A percentile compares a stretch with the other conserved stretches of the same genome.
phyloP scores from a whole-genome alignment of 176 grass and related monocot genomes.

The Cymbopogon citratus region DNA sequence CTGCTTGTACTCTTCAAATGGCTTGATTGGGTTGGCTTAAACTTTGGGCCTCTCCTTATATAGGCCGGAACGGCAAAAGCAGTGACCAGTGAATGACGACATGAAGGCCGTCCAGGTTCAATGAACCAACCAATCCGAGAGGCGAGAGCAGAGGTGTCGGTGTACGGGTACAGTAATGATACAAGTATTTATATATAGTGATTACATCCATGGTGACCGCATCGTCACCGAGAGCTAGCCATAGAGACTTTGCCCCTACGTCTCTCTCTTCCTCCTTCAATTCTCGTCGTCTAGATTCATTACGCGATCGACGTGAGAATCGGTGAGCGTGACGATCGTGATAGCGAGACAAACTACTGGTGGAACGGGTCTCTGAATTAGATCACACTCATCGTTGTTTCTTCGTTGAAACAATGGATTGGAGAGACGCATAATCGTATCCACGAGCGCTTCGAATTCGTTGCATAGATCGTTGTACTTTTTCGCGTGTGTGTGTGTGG shows the following conservation, averaged over 20 bases:
- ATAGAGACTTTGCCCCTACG: background rate
- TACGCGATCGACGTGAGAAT: background rate
- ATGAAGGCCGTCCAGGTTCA: conserved; percentile 37
- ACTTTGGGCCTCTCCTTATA: background rate
- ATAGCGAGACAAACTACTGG: background rate
- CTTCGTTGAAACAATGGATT: background rate
- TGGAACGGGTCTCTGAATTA: background rate
- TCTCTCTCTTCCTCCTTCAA: background rate
- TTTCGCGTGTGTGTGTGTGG: too few relatives aligned
- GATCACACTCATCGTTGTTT: background rate
- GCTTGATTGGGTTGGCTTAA: background rate
- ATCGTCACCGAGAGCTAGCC: background rate
- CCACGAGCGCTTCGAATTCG: too few relatives aligned
- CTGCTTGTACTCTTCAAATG: background rate
- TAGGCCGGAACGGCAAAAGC: background rate
- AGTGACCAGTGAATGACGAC: background rate
- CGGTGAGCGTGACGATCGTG: background rate
- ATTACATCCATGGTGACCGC: background rate
- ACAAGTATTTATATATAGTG: background rate
- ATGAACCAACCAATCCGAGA: conserved; percentile 18
- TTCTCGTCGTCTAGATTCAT: conserved; percentile 1
- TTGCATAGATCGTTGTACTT: background rate
- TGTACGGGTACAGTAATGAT: background rate
- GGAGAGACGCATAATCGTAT: background rate
- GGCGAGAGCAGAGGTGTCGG: background rate